Evolutionary conservation across 2,329 filamentous ascomycete genomes (phyloP).

Genomic region (Byssothecium circinans): DNA sequence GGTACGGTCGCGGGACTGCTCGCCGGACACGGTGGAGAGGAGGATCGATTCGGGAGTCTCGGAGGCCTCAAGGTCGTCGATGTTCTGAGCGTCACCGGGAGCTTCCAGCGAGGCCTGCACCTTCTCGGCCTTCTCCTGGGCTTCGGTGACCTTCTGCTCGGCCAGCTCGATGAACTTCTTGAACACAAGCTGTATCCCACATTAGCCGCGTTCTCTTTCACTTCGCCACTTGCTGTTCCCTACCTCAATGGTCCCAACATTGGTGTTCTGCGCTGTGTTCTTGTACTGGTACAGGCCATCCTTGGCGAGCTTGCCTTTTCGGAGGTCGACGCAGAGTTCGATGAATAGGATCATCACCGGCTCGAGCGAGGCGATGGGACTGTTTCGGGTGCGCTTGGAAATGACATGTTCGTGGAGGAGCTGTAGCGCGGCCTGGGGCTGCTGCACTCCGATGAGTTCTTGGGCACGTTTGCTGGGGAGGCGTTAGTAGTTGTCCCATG

Average conservation of each 20-base stretch:
- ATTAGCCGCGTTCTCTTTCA: slow-evolving; percentile 11
- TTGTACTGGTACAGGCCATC: slow-evolving; percentile 99
- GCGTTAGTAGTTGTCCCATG: slow-evolving; percentile 17
- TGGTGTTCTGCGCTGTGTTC: slow-evolving; percentile 99
- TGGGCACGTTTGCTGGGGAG: slow-evolving; percentile 69
- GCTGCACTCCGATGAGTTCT: slow-evolving; percentile 97
- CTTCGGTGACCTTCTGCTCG: slow-evolving; percentile 92
- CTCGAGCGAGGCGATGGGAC: slow-evolving; percentile 92
- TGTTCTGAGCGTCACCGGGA: slow-evolving; percentile 68
- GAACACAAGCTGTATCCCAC: slow-evolving; percentile 65
- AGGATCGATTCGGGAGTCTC: slow-evolving; percentile 98
- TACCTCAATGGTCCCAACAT: slow-evolving; percentile 96
- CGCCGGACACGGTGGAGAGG: slow-evolving; percentile 94
- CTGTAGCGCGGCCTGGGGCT: slow-evolving; percentile 86
- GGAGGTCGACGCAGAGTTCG: slow-evolving; percentile 92
- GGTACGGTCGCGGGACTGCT: slow-evolving; percentile 95
- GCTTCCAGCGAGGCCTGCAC: slow-evolving; percentile 86
- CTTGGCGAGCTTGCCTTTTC: slow-evolving; percentile 98
- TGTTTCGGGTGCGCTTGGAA: slow-evolving; percentile 96
- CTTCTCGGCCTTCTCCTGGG: slow-evolving; percentile 94
- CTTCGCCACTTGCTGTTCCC: slow-evolving; percentile 11
- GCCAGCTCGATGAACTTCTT: slow-evolving; percentile 98
- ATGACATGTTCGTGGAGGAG: slow-evolving; percentile 99
- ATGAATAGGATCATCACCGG: slow-evolving; percentile 98
- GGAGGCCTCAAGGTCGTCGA: slow-evolving; percentile 94